Evolutionary conservation across 2,329 filamentous ascomycete genomes (phyloP), one percentile per base, ranked within the genome.

Genomic region (Botrytis cinerea): DNA sequence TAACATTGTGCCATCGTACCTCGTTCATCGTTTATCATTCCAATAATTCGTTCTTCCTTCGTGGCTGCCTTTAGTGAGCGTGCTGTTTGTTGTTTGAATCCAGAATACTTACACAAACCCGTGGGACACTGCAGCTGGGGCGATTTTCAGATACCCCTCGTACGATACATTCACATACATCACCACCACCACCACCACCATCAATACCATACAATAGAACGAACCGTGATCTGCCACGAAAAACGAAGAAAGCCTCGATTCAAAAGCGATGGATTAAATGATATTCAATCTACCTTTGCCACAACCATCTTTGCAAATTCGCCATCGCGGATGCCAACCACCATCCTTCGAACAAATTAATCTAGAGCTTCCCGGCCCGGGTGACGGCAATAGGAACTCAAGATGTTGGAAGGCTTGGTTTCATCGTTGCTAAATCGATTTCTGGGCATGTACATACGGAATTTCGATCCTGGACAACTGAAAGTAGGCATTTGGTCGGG

Each of bases 401-500:
- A 82, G 80, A 99, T 99, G 96, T 90, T 99, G 85, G 96, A 99
- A 88, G 93, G 95, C 78, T 88, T 99, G 79, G 96, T 98, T 77
- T 94, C 96, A 80, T 97, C 95, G 84, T 88, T 99, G 86, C 91
- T 99, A 80, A 99, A 99, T 86, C 93, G 97, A 86, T 98, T 99
- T 85, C 86, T 99, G 89, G 97, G 96, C 88, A 97, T 98, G 92
- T 99, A 99, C 84, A 95, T 99, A 84, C 95, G 97, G 88, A 98
- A 99, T 84, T 99, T 99, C 82, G 96, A 99, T 83, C 94, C 96
- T 72, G 92, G 94, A 80, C 96, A 99, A 86, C 88, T 99, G 77
- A 99, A 99, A 82, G 95, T 99, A 76, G 96, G 97, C 76, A 99
- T 99, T 80, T 99, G 95, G 96, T 97, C 93, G 35, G 96, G 97